Evolutionary conservation across 2,329 filamentous ascomycete species (phyloP).

Genomic region (Ramularia endophylla): DNA sequence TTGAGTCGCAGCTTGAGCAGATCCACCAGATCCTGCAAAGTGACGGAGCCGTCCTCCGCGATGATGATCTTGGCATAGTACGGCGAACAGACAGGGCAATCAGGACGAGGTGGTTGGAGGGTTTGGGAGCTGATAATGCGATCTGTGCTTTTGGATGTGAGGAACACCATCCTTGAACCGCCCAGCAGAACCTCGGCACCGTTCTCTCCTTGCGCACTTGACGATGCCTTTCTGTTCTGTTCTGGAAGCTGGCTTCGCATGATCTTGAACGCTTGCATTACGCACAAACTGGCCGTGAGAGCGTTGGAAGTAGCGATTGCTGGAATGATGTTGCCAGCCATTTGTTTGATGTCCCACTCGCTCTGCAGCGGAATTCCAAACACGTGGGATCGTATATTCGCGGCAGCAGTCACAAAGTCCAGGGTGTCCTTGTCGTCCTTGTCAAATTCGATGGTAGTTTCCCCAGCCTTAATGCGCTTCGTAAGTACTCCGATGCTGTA

Average conservation of each 20-base stretch:
- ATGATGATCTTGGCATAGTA: constrained; percentile 23
- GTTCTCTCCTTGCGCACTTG: constrained; percentile 10
- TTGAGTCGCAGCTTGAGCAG: constrained; percentile 65
- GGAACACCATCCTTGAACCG: constrained; percentile 68
- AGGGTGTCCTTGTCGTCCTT: constrained; percentile 95
- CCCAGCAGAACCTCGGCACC: constrained; percentile 18
- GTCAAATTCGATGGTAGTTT: constrained; percentile 74
- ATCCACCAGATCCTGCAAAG: constrained; percentile 72
- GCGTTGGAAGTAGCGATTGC: constrained; percentile 98
- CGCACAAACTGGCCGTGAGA: constrained; percentile 87
- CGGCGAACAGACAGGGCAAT: constrained; percentile 68
- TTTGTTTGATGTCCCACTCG: constrained; percentile 95
- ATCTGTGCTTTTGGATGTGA: constrained; percentile 59
- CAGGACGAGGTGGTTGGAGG: constrained; percentile 62
- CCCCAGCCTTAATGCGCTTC: constrained; percentile 58
- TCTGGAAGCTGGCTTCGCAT: constrained; percentile 50
- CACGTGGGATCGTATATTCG: constrained; percentile 81
- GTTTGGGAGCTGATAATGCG: constrained; percentile 53
- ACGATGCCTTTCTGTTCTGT: constrained; percentile 11
- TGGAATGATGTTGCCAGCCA: constrained; percentile 98
- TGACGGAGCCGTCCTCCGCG: constrained; percentile 54
- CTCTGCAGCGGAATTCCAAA: constrained; percentile 86
- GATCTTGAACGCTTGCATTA: constrained; percentile 88
- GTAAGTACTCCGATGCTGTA: constrained; percentile 76
- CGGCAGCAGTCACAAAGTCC: constrained; percentile 86